Conservation (phyloP, 2,329 filamentous ascomycete species). For the Didymella arachidicola region DNA sequence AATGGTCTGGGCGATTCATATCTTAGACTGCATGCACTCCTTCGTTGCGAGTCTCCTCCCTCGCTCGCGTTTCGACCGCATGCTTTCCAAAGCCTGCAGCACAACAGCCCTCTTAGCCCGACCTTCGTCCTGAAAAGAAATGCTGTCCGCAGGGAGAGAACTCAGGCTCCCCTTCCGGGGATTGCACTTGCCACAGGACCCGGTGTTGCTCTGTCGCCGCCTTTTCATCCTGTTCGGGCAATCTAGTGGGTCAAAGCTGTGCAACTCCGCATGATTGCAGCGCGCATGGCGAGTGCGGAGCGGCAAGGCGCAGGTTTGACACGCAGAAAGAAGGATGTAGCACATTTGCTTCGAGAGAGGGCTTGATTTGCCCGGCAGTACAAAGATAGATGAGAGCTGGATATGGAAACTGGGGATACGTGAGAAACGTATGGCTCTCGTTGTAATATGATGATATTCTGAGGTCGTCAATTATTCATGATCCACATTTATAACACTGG, state of each 20-base stretch:
- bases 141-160: not conserved
- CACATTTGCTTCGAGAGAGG: slow-evolving; percentile 28
- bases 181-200: slow-evolving; percentile 23
- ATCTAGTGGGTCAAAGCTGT: slow-evolving; percentile 25
- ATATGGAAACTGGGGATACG: not conserved
- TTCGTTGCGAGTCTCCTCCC: not conserved
- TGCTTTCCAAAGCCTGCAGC: not conserved
- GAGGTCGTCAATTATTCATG: not conserved
- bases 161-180: slow-evolving; percentile 31
- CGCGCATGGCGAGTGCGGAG: slow-evolving; percentile 27
- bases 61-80: not conserved
- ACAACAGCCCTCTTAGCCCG: not conserved
- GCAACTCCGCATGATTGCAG: slow-evolving; percentile 33
- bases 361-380: not conserved
- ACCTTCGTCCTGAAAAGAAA: not conserved
- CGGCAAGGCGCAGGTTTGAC: slow-evolving; percentile 27
- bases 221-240: slow-evolving; percentile 42
- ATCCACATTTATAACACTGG: not conserved
- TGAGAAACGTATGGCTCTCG: not conserved
- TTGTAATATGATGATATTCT: too few species aligned
- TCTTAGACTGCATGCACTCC: not conserved
- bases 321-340: slow-evolving; percentile 35
- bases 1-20: not conserved
- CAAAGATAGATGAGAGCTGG: too few species aligned
- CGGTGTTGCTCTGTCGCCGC: slow-evolving; percentile 2